A percentile compares a stretch with the other conserved stretches of the same genome.
Evolutionary conservation across 2,329 filamentous ascomycete genomes (phyloP).

Genomic region (Pyrenochaeta sp.): DNA sequence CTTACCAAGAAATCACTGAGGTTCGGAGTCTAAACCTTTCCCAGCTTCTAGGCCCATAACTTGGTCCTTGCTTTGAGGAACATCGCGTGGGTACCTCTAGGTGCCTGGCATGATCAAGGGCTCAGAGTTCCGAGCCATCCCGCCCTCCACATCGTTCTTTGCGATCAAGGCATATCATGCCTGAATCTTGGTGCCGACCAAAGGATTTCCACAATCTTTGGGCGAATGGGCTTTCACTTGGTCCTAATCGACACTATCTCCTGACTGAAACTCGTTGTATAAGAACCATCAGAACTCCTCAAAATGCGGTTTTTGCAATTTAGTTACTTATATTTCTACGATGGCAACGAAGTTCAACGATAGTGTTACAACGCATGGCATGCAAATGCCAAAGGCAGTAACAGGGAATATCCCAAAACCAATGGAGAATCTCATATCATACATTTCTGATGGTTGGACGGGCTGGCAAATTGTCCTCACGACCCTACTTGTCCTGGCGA

Average conservation of each 20-base stretch:
- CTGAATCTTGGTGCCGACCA: too few relatives aligned
- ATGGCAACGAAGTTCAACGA: neutral
- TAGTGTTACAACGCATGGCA: too few relatives aligned
- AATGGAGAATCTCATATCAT: neutral
- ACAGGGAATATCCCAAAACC: neutral
- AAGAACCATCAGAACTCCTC: neutral
- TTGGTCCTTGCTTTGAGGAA: neutral
- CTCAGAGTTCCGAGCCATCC: neutral
- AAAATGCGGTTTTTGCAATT: too few relatives aligned
- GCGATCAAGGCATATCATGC: neutral
- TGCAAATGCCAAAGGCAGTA: neutral
- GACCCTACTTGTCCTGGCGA: conserved; percentile 74
- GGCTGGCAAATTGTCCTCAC: conserved; percentile 73
- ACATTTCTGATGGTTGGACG: neutral
- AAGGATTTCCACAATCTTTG: too few relatives aligned
- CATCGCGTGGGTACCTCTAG: neutral
- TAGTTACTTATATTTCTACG: neutral
- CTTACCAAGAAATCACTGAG: neutral
- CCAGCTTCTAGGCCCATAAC: neutral
- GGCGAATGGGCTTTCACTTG: too few relatives aligned
- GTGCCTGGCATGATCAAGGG: neutral
- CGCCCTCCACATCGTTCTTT: neutral
- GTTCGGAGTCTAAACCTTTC: conserved; percentile 7
- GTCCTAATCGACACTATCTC: too few relatives aligned
- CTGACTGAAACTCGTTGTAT: neutral